phyloP scores from a whole-genome alignment of 202 grass and related monocot genomes.

The Digitaria exilis region DNA sequence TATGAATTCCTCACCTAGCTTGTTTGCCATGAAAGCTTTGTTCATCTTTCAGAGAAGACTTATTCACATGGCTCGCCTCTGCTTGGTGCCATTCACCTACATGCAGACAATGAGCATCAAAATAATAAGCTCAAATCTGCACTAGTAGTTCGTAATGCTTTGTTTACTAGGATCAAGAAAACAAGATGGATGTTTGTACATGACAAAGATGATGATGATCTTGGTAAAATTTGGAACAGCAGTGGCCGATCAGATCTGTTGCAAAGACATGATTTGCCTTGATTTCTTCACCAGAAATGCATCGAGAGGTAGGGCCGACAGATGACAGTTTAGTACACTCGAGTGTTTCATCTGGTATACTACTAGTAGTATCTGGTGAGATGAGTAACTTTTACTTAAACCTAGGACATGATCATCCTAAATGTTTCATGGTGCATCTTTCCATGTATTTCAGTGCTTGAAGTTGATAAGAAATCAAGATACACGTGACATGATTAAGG shows the following conservation, averaged over 20 bases:
- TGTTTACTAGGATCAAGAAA: conserved; percentile 26
- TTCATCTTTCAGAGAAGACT: not conserved
- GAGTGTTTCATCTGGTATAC: conserved; percentile 47
- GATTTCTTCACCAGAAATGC: conserved; percentile 18
- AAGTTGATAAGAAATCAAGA: not conserved
- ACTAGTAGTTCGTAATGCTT: too few relatives aligned
- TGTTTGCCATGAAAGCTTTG: not conserved
- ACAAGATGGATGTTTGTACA: conserved; percentile 10
- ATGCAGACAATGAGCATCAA: not conserved
- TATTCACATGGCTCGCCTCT: not conserved
- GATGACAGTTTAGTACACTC: not conserved
- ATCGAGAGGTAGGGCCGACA: conserved; percentile 26
- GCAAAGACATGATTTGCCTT: conserved; percentile 25
- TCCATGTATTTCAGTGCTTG: not conserved
- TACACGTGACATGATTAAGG: not conserved
- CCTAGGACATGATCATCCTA: conserved; percentile 23
- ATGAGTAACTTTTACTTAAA: conserved; percentile 45
- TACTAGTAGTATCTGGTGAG: not conserved
- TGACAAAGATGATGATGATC: not conserved
- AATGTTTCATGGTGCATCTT: not conserved
- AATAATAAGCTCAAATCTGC: not conserved
- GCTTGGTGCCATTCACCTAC: not conserved
- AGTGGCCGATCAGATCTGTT: not conserved
- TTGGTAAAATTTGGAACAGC: not conserved
- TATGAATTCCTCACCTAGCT: too few relatives aligned